Base-by-base conservation (phyloP, 2,329 filamentous ascomycete species). In the Claviceps pazoutovae region DNA sequence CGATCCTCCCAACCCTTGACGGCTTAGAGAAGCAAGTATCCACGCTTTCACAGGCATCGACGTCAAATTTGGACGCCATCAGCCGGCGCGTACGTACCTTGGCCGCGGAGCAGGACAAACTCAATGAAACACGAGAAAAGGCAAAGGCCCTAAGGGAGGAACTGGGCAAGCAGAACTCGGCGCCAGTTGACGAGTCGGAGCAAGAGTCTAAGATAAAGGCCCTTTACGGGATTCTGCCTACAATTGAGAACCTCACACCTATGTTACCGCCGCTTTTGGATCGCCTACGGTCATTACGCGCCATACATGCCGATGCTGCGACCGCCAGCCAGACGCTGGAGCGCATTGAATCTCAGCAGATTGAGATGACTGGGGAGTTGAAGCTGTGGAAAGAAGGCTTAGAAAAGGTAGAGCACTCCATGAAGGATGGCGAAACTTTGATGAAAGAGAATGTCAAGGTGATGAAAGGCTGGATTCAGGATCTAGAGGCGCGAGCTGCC, bases 401-500 rank as follows among this genome's bases (percentile, higher is more conserved):
- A 16, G 80, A 82, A 55, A 86, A 83, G 62, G 79, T 96, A 19
- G 90, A 96, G 66, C 71, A 73, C 51, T 82, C 84, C 26, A 81
- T 97, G 61, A 74, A 74, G 55, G 78, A 84, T 54, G 82, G 84
- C 4, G 83, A 86, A 62, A 72, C 72, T 30, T 76, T 81, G 4
- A 84, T 94, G 72, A 79, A 79, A 57, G 79, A 76, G 49, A 98
- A 98, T 67, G 82, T 90, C 66, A 82, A 84, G 60, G 77, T 86
- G n/a, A 83, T 97, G 55, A 86, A 91, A 58, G 81, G 80, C 42
- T 96, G 90, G 88, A 87, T 97, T 4, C 87, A 86, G 66, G 87
- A 85, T 52, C 69, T 98, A 51, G 91, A 97, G 70, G 78, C 74
- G 60, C 84, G 86, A 67, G 75, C 96, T 65, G 76, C 76, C 54